Evolutionary conservation across 768 basidiomycete species (phyloP).

Genomic region (Suillus luteus): DNA sequence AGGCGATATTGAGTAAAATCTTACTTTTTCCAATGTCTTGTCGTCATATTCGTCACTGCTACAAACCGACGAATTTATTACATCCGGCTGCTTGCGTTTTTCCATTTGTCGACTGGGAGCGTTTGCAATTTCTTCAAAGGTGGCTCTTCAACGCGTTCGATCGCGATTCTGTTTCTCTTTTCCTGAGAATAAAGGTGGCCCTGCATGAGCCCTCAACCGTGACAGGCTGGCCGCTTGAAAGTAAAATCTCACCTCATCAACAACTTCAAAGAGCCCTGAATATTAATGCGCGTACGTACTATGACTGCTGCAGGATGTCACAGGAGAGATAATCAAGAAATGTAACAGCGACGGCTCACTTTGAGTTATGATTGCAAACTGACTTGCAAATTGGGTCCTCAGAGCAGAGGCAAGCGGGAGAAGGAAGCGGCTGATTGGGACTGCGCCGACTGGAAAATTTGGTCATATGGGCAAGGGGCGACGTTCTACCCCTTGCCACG

Average conservation of each 20-base stretch:
- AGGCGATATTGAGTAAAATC: background rate
- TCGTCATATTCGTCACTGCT: constrained; percentile 30
- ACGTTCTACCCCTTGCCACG: too few relatives aligned
- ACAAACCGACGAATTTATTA: constrained; percentile 27
- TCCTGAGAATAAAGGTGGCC: constrained; percentile 15
- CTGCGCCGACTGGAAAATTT: too few relatives aligned
- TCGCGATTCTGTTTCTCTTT: constrained; percentile 27
- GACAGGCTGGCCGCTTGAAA: constrained; percentile 24
- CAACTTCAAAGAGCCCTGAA: background rate
- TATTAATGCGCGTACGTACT: background rate
- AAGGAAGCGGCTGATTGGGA: constrained; percentile 4
- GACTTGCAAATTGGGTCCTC: constrained; percentile 4
- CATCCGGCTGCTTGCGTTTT: constrained; percentile 26
- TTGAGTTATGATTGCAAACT: constrained; percentile 15
- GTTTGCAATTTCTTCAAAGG: constrained; percentile 22
- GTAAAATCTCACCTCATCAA: constrained; percentile 27
- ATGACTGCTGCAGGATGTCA: constrained; percentile 2
- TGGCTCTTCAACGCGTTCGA: constrained; percentile 7
- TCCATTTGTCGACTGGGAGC: constrained; percentile 14
- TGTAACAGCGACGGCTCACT: background rate
- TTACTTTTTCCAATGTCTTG: constrained; percentile 20
- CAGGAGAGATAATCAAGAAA: constrained; percentile 1
- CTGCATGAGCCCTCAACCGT: background rate
- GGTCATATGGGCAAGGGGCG: too few relatives aligned
- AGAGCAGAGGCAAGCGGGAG: constrained; percentile 7